These are phyloP conservation scores for Boechera retrofracta DNA, from an alignment of 345 rosid species.

Conservation along the genomic window DNA sequence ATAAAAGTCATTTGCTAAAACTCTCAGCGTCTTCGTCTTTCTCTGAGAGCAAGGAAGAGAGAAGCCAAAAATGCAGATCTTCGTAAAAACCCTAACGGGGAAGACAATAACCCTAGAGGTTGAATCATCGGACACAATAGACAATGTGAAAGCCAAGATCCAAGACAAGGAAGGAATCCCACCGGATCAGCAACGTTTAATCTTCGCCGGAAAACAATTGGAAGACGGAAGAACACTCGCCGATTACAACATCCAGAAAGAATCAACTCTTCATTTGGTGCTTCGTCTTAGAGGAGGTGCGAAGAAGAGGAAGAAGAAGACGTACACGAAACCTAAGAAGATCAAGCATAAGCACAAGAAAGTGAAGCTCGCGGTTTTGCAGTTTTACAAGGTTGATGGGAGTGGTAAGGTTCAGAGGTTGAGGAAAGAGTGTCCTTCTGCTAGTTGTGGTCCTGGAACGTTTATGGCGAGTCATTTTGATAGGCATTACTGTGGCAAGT, in stretches of 20 bases:
- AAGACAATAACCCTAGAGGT: constrained; percentile 75
- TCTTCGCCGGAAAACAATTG: constrained; percentile 70
- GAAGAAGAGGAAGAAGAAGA: constrained; percentile 81
- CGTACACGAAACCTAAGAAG: constrained; percentile 78
- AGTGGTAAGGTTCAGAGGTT: constrained; percentile 67
- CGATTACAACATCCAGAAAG: constrained; percentile 79
- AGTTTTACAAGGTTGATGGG: constrained; percentile 69
- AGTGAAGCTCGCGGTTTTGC: constrained; percentile 69
- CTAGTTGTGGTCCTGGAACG: constrained; percentile 67
- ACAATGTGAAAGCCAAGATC: constrained; percentile 72
- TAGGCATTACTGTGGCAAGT: constrained; percentile 71
- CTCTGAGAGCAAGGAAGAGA: not conserved
- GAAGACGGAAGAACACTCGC: constrained; percentile 75
- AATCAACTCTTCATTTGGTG: constrained; percentile 70
- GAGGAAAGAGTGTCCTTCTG: constrained; percentile 73
- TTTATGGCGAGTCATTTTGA: constrained; percentile 78
- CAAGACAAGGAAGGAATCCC: constrained; percentile 79
- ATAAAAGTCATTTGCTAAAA: constrained; percentile 15
- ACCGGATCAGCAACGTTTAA: constrained; percentile 68
- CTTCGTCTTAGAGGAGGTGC: constrained; percentile 78
- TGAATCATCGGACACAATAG: constrained; percentile 67
- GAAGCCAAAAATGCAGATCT: constrained; percentile 59
- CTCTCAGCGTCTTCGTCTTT: not conserved
- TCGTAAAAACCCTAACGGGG: constrained; percentile 79
- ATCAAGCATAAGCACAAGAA: constrained; percentile 72